These are phyloP conservation scores for Fusarium compactum DNA, from an alignment of 2,329 filamentous ascomycete species.

Conservation along the genomic window DNA sequence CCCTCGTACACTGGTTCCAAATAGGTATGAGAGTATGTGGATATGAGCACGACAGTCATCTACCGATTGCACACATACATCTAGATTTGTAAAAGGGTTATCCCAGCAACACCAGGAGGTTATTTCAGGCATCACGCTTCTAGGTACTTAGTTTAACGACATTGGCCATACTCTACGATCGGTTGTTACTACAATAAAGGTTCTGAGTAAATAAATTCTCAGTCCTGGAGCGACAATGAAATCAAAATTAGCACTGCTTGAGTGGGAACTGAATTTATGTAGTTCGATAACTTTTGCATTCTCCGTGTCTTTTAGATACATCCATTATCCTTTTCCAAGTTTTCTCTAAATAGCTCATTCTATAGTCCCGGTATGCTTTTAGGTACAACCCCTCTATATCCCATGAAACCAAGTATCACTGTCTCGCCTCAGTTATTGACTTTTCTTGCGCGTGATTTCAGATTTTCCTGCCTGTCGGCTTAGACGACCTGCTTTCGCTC, in stretches of 20 bases:
- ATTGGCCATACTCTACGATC: neutral
- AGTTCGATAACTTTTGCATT: neutral
- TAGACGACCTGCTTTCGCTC: neutral
- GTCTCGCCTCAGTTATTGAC: neutral
- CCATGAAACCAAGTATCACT: neutral
- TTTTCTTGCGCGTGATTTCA: neutral
- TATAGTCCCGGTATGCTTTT: neutral
- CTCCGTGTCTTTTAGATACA: neutral
- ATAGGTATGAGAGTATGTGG: neutral
- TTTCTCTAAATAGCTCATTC: neutral
- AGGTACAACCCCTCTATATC: neutral
- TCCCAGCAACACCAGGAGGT: neutral
- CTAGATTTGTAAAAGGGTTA: neutral
- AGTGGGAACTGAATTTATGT: neutral
- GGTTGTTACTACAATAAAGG: neutral
- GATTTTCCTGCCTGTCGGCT: neutral
- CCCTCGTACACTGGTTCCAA: too few species aligned
- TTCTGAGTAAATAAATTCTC: neutral
- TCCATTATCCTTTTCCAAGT: neutral
- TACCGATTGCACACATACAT: neutral
- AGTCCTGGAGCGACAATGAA: neutral
- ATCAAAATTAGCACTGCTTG: neutral
- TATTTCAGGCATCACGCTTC: neutral
- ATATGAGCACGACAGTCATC: neutral
- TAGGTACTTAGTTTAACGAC: neutral